Conservation (phyloP, 441 rosid genomes). For the Breynia disticha region DNA sequence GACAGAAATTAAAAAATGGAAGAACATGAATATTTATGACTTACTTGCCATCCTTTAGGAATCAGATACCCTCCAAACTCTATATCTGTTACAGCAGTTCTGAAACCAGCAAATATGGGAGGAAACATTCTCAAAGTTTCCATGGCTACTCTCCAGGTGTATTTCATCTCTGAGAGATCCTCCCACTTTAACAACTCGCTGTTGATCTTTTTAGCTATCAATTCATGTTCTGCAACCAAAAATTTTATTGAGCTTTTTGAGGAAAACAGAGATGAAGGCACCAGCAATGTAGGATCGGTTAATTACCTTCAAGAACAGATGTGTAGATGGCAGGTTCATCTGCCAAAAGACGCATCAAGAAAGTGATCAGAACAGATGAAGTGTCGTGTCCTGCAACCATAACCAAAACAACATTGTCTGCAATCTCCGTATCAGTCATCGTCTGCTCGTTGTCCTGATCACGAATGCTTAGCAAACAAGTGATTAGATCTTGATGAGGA, state of each 20-base stretch:
- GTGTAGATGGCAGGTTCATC: slow-evolving; percentile 20
- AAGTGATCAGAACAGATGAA: slow-evolving; percentile 26
- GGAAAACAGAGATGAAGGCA: not conserved
- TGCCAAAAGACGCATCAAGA: slow-evolving; percentile 27
- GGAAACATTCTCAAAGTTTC: slow-evolving; percentile 30
- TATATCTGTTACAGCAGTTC: slow-evolving; percentile 25
- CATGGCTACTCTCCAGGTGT: slow-evolving; percentile 40
- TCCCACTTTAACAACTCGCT: slow-evolving; percentile 32
- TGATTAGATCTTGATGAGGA: slow-evolving; percentile 26
- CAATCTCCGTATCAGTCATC: slow-evolving; percentile 26
- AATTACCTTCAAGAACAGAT: slow-evolving; percentile 31
- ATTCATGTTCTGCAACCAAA: slow-evolving; percentile 31
- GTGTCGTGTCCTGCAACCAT: slow-evolving; percentile 39
- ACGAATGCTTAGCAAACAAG: slow-evolving; percentile 22
- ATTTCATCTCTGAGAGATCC: slow-evolving; percentile 33
- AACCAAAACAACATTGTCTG: slow-evolving; percentile 25
- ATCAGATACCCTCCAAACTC: slow-evolving; percentile 26
- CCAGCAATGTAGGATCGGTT: not conserved
- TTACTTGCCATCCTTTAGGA: slow-evolving; percentile 45
- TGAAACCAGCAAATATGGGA: slow-evolving; percentile 27
- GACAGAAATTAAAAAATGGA: no score
- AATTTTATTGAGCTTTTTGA: not conserved
- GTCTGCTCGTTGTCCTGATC: slow-evolving; percentile 4
- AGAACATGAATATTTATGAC: slow-evolving; percentile 1
- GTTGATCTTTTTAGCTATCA: slow-evolving; percentile 19